phyloP scores from a whole-genome alignment of 257 asterid species.

The Handroanthus guayacan region DNA sequence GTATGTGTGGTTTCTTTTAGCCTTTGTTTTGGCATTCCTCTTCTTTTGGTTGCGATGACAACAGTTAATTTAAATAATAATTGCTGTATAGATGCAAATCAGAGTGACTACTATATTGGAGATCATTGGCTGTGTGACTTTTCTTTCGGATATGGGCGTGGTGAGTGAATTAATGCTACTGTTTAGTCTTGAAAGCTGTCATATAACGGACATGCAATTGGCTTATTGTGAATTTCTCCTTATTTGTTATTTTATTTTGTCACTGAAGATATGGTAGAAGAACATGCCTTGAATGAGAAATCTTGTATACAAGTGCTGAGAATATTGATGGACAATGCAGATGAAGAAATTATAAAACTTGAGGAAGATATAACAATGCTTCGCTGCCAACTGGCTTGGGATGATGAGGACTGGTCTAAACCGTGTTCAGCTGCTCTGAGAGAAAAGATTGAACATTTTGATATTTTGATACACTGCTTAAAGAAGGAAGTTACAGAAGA shows the following conservation, averaged over 20 bases:
- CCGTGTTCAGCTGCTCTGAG: conserved; percentile 44
- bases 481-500: conserved; percentile 35
- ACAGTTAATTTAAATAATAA: no score
- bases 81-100: no score
- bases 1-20: conserved; percentile 25
- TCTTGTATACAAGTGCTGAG: conserved; percentile 58
- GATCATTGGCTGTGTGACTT: conserved; percentile 33
- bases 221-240: conserved; percentile 16
- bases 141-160: conserved; percentile 29
- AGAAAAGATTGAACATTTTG: conserved; percentile 47
- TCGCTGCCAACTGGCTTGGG: conserved; percentile 51
- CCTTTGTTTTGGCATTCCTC: not conserved
- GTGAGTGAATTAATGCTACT: conserved; percentile 36
- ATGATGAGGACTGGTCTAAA: conserved; percentile 53
- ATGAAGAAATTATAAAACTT: conserved; percentile 54
- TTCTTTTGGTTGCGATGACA: no score
- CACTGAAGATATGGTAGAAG: conserved; percentile 56
- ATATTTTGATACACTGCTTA: conserved; percentile 39
- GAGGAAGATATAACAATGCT: conserved; percentile 60
- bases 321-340: conserved; percentile 54
- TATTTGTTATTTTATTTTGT: conserved; percentile 33
- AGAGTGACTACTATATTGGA: not conserved
- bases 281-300: conserved; percentile 62
- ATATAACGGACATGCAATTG: conserved; percentile 24
- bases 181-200: conserved; percentile 13